Conservation (phyloP, 768 basidiomycete species). For the Termitomyces sp. region DNA sequence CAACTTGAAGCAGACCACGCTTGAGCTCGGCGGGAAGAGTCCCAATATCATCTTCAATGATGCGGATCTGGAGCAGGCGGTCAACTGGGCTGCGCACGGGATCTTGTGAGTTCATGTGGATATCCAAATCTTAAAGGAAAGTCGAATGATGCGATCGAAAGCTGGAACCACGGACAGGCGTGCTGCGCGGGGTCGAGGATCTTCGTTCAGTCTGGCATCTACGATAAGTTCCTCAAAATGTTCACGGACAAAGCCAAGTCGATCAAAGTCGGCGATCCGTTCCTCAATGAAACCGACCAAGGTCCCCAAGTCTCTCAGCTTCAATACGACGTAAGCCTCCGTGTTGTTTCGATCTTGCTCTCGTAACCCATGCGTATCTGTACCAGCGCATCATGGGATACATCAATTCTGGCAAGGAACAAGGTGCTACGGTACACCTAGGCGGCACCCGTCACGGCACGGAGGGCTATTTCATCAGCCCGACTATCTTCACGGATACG, state of each 20-base stretch:
- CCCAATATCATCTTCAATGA: constrained; percentile 63
- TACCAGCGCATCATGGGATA: constrained; percentile 61
- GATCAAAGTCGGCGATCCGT: constrained; percentile 70
- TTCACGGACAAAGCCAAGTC: constrained; percentile 51
- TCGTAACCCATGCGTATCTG: neutral
- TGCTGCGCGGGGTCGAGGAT: constrained; percentile 86
- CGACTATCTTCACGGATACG: constrained; percentile 64
- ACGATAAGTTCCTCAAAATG: constrained; percentile 69
- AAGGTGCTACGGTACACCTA: constrained; percentile 56
- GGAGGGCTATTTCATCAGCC: constrained; percentile 57
- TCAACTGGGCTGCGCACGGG: constrained; percentile 60
- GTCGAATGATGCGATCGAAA: constrained; percentile 13
- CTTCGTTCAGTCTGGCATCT: constrained; percentile 75
- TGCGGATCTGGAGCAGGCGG: constrained; percentile 58
- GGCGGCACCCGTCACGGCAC: constrained; percentile 50
- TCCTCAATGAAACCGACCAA: constrained; percentile 51
- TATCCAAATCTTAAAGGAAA: neutral
- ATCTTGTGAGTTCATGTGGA: constrained; percentile 48
- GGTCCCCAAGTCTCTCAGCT: constrained; percentile 77
- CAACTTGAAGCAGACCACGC: constrained; percentile 74
- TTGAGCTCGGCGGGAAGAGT: constrained; percentile 73
- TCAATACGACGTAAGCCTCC: constrained; percentile 59
- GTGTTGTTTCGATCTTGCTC: neutral
- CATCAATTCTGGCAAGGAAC: constrained; percentile 45
- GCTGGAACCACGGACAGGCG: constrained; percentile 71